Evolutionary conservation across 805 yeast species (phyloP), one percentile per base, ranked within the genome.

Genomic region (Saccharomyces kudriavzevii): DNA sequence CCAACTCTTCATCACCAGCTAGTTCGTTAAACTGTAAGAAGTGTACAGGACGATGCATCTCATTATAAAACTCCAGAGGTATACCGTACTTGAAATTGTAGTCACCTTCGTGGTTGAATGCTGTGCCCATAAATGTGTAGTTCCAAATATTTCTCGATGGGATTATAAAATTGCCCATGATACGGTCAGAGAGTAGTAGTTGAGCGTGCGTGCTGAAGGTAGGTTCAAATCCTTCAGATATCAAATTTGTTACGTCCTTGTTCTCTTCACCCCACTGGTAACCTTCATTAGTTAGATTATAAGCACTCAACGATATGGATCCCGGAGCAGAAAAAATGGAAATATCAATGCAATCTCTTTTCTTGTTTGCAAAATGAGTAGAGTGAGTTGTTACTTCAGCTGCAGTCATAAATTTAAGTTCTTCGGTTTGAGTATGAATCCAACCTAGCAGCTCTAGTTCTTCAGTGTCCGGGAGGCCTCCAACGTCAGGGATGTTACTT

Each of bases 91-190:
- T 88, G 67, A 90, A 66, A 13, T 75, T 82, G 61, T 78, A 89
- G 5, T 73, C 75, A 48, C 80, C 67, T n/a, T 78, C 77, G 4
- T 82, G 73, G 60, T 79, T 83, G 86, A 94, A 94, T 8, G 87
- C 80, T 1, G 94, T 84, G 1, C 97, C 94, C 72, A 89, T 78
- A 62, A 94, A 92, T 2, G 95, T 78, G 66, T 85, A 89, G 68
- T 94, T 94, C 99, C 99, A 94, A 29, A 89, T 66, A 54, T 82
- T 83, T 30, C 85, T 84, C 24, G 81, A 83, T 1, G 99, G 99
- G 1, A 89, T 95, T 69, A 89, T 67, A 69, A 89, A 91, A 58
- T 82, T 84, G 5, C 99, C 99, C 66, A 79, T 77, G 49, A 89
- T 77, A 54, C 84, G 75, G 56, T 84, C 92, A 0, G 96, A 83